phyloP scores from a whole-genome alignment of 345 rosid species.

The Eucalyptus sideroxylon region DNA sequence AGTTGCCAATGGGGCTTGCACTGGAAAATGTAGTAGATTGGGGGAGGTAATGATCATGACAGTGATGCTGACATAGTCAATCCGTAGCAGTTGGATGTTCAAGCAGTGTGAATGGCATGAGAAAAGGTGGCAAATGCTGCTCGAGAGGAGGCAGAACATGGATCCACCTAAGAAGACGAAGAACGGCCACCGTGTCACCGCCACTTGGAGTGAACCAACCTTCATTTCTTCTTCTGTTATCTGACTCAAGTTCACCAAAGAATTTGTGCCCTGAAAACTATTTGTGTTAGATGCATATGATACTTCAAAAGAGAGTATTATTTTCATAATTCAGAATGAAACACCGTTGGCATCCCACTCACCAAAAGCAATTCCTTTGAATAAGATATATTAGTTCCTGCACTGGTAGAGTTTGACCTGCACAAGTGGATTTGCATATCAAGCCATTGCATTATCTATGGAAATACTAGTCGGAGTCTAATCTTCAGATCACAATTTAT shows the following conservation, averaged over 20 bases:
- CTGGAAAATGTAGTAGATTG: conserved; percentile 68
- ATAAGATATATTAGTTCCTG: conserved; percentile 16
- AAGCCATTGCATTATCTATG: background rate
- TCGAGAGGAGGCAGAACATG: too few relatives aligned
- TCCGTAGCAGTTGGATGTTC: conserved; percentile 20
- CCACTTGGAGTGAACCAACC: background rate
- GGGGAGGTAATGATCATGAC: conserved; percentile 91
- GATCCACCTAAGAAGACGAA: too few relatives aligned
- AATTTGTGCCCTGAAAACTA: conserved; percentile 27
- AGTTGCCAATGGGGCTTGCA: conserved; percentile 71
- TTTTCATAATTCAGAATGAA: too few relatives aligned
- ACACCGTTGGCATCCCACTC: background rate
- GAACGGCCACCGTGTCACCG: too few relatives aligned
- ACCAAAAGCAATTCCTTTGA: conserved; percentile 40
- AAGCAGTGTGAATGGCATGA: background rate
- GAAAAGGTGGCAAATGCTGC: conserved; percentile 76
- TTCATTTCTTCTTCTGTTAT: background rate
- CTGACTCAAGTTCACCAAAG: conserved; percentile 14
- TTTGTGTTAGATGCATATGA: background rate
- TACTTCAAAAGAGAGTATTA: rapidly evolving
- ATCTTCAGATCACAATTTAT: background rate
- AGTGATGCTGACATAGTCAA: conserved; percentile 64
- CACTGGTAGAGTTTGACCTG: conserved; percentile 37
- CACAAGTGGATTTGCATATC: background rate
- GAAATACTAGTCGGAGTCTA: background rate